Evolutionary conservation across 352 stramenopile species (phyloP), one percentile per base, ranked within the genome.

Genomic region (Globisporangium emineosum): DNA sequence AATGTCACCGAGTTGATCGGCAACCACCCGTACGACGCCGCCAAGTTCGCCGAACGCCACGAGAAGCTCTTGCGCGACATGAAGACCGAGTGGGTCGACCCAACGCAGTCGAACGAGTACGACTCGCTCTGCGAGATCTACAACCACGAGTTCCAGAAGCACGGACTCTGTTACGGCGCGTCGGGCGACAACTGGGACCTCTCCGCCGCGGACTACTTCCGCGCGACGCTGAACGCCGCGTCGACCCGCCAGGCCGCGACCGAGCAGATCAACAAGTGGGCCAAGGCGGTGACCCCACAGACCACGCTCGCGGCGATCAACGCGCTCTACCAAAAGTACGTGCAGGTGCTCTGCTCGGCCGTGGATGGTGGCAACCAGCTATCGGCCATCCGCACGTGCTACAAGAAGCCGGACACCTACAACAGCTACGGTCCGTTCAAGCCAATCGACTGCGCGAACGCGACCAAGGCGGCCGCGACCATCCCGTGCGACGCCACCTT

Each of bases 121-220:
- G 76, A 91, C 67, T 71, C 79, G 66, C 71, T 93, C 4, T 93
- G 85, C 57, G 81, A 91, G 58, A 76, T 91, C 40, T 94, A 93
- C 81, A 89, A 94, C 73, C 83, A 94, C 70, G 83, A 93, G 73
- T 93, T 94, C 72, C 86, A 94, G 73, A 94, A 94, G 71, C 86
- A 94, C 65, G 83, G 86, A 30, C 64, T 92, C 53, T 94, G 86
- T 76, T 94, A 81, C 63, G 77, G 75, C 32, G 81, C 80, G 0
- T 70, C 76, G 23, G 79, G 63, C 1, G 70, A 71, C 12, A 70
- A 91, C 65, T 77, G 76, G n/a, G 76, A 86, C 61, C 67, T 73
- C 29, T 72, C 73, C 2, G 76, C 83, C 4, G 75, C 83, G 27
- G 78, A 75, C 54, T 91, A 91, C 78, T 90, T 91, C 59, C 3